phyloP scores from a whole-genome alignment of 1,284 basidiomycete genomes.

The Cronartium quercuum region DNA sequence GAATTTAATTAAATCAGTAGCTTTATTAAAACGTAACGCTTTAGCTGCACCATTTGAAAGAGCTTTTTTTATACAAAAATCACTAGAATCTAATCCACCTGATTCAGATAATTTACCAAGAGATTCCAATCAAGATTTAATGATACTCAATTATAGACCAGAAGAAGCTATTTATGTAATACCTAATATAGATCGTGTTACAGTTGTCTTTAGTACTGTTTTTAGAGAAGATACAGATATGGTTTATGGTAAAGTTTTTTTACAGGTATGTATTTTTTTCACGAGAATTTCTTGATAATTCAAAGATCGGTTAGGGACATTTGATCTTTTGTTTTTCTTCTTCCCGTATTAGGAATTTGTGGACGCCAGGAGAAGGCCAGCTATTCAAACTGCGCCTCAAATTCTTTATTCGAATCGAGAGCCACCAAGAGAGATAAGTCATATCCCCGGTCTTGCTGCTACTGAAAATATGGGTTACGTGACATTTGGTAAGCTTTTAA shows the following conservation, averaged over 20 bases:
- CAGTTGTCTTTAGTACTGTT: conserved; percentile 92
- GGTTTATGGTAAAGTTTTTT: conserved; percentile 91
- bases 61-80: conserved; percentile 79
- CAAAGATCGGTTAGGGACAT: not conserved
- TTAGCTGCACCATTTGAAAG: conserved; percentile 90
- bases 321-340: not conserved
- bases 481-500: conserved; percentile 63
- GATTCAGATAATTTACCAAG: conserved; percentile 55
- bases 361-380: conserved; percentile 84
- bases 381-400: conserved; percentile 94
- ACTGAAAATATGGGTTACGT: conserved; percentile 95
- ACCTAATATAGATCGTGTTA: conserved; percentile 88
- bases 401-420: conserved; percentile 95
- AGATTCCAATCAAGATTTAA: conserved; percentile 65
- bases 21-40: conserved; percentile 86
- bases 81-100: conserved; percentile 60
- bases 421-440: conserved; percentile 89
- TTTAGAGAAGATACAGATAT: conserved; percentile 98
- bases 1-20: conserved; percentile 70
- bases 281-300: not conserved
- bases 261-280: conserved; percentile 63
- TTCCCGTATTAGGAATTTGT: conserved; percentile 75
- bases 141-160: conserved; percentile 82
- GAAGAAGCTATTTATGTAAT: conserved; percentile 96
- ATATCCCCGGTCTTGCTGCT: conserved; percentile 70